These are phyloP conservation scores for Solanum hybrid DNA, from an alignment of 305 asterid species.

Conservation along the genomic window DNA sequence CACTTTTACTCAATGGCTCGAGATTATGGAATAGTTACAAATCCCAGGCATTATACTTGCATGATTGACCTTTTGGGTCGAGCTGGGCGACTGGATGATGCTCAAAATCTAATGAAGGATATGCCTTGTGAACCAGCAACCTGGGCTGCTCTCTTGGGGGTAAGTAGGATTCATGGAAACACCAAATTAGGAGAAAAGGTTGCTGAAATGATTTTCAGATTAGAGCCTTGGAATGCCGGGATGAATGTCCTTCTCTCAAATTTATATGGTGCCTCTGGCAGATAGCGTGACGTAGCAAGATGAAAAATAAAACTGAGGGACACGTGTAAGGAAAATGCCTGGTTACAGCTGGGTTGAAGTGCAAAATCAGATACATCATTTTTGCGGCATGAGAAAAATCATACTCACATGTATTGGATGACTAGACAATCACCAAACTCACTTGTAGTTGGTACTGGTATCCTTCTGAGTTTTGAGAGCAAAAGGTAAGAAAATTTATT, in stretches of 20 bases:
- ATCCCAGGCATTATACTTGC: constrained; percentile 73
- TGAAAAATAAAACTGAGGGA: constrained; percentile 66
- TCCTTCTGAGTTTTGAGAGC: neutral
- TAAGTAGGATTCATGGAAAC: constrained; percentile 73
- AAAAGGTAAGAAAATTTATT: neutral
- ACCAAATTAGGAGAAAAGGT: constrained; percentile 77
- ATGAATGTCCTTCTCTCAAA: constrained; percentile 82
- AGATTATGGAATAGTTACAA: constrained; percentile 50
- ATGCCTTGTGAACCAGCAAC: constrained; percentile 88
- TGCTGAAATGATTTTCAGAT: constrained; percentile 65
- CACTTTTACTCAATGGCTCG: constrained; percentile 58
- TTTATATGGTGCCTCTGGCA: constrained; percentile 70
- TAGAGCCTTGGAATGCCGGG: constrained; percentile 83
- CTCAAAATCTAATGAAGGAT: constrained; percentile 47
- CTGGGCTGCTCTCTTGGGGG: constrained; percentile 93
- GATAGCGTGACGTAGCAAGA: constrained; percentile 72
- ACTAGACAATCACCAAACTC: neutral
- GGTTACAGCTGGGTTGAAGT: constrained; percentile 95
- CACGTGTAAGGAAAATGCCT: constrained; percentile 43
- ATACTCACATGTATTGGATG: neutral
- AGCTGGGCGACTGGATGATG: constrained; percentile 68
- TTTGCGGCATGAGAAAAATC: constrained; percentile 5
- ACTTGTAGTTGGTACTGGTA: no score
- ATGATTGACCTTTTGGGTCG: constrained; percentile 85
- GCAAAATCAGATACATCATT: constrained; percentile 52